Evolutionary conservation across 257 asterid species (phyloP), one percentile per base, ranked within the genome.

Genomic region (Gentiana straminea): DNA sequence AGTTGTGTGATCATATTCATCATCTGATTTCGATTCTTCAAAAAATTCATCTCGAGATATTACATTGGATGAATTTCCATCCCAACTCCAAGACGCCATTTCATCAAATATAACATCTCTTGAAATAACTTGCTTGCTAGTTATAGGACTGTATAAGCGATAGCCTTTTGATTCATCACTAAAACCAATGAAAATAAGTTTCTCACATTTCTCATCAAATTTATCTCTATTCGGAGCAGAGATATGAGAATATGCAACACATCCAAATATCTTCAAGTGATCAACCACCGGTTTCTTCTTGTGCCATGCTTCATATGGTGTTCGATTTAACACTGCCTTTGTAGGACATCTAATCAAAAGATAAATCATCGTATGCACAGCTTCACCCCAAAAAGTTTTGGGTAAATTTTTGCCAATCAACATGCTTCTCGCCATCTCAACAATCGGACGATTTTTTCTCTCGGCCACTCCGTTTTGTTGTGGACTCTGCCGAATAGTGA

Each of bases 61-160:
- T 13, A 2, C 32, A 13, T 61, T 48, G 37, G 46, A n/a, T 2
- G 51, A 9, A 12, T 34, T 7, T 52, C 47, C 57, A 51, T 55
- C 33, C 60, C 64, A 62, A 1, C 44, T 52, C 61, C 73, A 57
- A 13, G 52, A 4, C 11, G 33, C 35, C 13, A 13, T 8, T 56
- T 68, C 64, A 51, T 68, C 57, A 57, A 68, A 62, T 15, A 51
- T 12, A 2, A 68, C 67, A 55, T 68, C 59, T 43, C 73, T 51
- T 34, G 64, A 68, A 9, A 68, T 35, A 2, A 54, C 32, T 1
- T 56, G 9, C 35, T 62, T 45, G 2, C 33, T 38, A 2, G 32
- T 55, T 15, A 7, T 13, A 2, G 64, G 52, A 51, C 62, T 36
- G 3, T 12, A 51, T 2, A 62, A 44, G 5, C 65, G 47, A 68